These are phyloP conservation scores for Hyaloscypha hepaticicola DNA, from an alignment of 495 filamentous ascomycete genomes.

Conservation along the genomic window DNA sequence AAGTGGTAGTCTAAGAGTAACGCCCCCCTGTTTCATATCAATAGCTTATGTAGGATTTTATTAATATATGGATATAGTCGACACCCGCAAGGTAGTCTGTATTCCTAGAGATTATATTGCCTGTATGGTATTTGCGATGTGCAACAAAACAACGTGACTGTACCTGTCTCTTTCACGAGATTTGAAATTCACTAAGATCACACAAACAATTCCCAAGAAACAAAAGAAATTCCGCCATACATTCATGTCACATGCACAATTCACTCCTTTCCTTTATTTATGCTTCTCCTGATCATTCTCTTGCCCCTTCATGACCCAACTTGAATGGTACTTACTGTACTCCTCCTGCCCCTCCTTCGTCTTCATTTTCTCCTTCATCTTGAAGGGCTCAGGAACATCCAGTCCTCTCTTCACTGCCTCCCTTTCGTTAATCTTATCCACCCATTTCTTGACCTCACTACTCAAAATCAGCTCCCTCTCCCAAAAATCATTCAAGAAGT, in stretches of 20 bases:
- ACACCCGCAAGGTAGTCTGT: too few relatives aligned
- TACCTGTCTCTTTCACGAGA: too few relatives aligned
- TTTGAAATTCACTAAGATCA: too few relatives aligned
- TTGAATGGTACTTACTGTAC: constrained; percentile 32
- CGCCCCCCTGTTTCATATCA: too few relatives aligned
- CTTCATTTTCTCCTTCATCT: constrained; percentile 37
- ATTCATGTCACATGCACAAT: neutral
- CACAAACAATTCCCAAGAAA: too few relatives aligned
- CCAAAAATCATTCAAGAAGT: neutral
- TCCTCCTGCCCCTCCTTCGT: constrained; percentile 35
- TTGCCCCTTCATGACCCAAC: constrained; percentile 37
- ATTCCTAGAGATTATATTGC: too few relatives aligned
- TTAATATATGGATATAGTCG: too few relatives aligned
- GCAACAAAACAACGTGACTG: too few relatives aligned
- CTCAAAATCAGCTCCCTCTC: neutral
- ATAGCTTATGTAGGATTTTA: too few relatives aligned
- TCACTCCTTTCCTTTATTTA: constrained; percentile 15
- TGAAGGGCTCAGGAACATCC: constrained; percentile 63
- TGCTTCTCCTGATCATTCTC: constrained; percentile 31
- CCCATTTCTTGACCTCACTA: constrained; percentile 54
- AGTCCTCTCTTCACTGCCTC: constrained; percentile 70
- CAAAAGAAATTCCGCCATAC: too few relatives aligned
- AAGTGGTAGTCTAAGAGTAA: too few relatives aligned
- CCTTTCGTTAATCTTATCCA: constrained; percentile 59
- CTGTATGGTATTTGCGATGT: too few relatives aligned